phyloP scores from a whole-genome alignment of 139 green algal species.

The Ulvella scutata region DNA sequence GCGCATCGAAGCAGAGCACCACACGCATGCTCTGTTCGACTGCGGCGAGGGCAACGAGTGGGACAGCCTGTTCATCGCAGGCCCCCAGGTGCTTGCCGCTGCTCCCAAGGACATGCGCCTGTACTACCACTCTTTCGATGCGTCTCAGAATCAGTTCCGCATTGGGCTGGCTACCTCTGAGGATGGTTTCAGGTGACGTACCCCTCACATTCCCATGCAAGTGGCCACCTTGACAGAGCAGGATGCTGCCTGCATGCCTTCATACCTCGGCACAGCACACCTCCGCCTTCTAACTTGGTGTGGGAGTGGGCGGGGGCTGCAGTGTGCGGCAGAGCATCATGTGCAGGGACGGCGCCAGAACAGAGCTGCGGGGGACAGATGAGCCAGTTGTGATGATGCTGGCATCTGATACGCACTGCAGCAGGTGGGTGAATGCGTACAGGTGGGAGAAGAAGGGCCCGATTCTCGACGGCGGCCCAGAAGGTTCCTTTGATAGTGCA shows the following conservation, averaged over 20 bases:
- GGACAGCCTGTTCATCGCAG: slow-evolving; percentile 60
- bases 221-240: too few relatives aligned
- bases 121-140: slow-evolving; percentile 74
- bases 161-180: slow-evolving; percentile 51
- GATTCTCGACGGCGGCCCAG: slow-evolving; percentile 24
- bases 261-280: too few relatives aligned
- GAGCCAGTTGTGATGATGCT: too few relatives aligned
- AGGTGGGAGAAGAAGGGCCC: slow-evolving; percentile 26
- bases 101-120: slow-evolving; percentile 68
- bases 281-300: too few relatives aligned
- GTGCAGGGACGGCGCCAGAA: too few relatives aligned
- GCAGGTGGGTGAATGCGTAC: too few relatives aligned
- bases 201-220: not conserved
- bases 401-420: too few relatives aligned
- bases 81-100: slow-evolving; percentile 54
- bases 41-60: slow-evolving; percentile 56
- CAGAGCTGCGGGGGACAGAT: too few relatives aligned
- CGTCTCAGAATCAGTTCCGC: slow-evolving; percentile 14
- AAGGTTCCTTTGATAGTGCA: slow-evolving; percentile 31
- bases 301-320: too few relatives aligned
- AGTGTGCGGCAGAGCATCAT: too few relatives aligned
- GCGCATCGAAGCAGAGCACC: slow-evolving; percentile 84
- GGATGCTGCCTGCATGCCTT: too few relatives aligned
- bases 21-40: slow-evolving; percentile 50
- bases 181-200: slow-evolving; percentile 55